These are phyloP conservation scores for Solanum bukasovii DNA, from an alignment of 257 asterid genomes.

Conservation along the genomic window DNA sequence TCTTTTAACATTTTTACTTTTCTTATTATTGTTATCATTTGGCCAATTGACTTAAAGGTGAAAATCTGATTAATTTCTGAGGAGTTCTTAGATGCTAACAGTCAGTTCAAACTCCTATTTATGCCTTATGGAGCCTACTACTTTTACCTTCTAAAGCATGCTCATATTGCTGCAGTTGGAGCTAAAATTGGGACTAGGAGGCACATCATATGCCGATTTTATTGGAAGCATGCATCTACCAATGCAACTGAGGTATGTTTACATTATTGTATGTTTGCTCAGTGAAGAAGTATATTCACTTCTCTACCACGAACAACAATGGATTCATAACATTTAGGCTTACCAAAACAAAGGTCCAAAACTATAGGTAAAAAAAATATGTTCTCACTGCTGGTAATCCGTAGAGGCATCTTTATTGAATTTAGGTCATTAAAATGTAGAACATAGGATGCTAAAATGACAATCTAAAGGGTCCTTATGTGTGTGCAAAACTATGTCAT, in stretches of 20 bases:
- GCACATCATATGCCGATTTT: constrained; percentile 90
- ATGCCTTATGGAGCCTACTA: not conserved
- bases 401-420: not conserved
- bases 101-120: not conserved
- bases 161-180: constrained; percentile 49
- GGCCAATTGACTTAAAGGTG: not conserved
- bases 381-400: not conserved
- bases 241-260: constrained; percentile 72
- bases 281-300: not conserved
- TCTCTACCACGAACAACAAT: not conserved
- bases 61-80: not conserved
- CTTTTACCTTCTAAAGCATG: not conserved
- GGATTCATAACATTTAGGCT: not conserved
- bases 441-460: not conserved
- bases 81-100: not conserved
- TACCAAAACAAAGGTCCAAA: not conserved
- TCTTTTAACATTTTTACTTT: not conserved
- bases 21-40: not conserved
- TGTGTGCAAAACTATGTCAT: not conserved
- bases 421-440: not conserved
- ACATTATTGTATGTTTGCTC: not conserved
- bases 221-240: constrained; percentile 78
- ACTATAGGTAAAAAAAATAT: not conserved
- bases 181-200: constrained; percentile 87
- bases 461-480: not conserved